Conservation (phyloP, 2,329 filamentous ascomycete species). For the Aureobasidium sp. region DNA sequence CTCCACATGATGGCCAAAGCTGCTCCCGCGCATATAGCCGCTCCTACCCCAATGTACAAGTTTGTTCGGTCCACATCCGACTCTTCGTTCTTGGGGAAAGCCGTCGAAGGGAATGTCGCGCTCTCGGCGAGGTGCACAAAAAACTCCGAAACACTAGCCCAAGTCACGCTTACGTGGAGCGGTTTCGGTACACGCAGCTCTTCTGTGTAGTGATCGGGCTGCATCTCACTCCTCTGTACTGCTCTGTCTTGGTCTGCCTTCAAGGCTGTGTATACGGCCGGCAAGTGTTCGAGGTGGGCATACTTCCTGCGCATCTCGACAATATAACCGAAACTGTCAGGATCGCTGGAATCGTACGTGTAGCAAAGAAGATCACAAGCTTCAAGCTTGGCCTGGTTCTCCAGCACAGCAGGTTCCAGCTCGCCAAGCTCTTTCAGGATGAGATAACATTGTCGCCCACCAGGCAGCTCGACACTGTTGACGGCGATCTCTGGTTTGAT, state of each 20-base stretch:
- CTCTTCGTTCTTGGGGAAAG: conserved; percentile 84
- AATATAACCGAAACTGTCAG: conserved; percentile 90
- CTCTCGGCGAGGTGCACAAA: conserved; percentile 89
- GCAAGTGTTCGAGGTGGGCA: conserved; percentile 78
- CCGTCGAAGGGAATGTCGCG: conserved; percentile 80
- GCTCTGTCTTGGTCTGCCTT: conserved; percentile 96
- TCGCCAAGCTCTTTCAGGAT: conserved; percentile 94
- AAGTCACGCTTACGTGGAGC: conserved; percentile 88
- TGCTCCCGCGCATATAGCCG: conserved; percentile 52
- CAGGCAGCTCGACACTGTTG: conserved; percentile 91
- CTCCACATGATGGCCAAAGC: conserved; percentile 56
- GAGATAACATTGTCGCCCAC: conserved; percentile 93
- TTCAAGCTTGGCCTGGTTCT: conserved; percentile 84
- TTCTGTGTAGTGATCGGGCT: conserved; percentile 87
- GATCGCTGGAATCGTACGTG: conserved; percentile 93
- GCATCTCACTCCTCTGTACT: conserved; percentile 83
- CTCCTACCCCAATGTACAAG: conserved; percentile 77
- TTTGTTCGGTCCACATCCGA: conserved; percentile 76
- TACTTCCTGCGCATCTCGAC: conserved; percentile 71
- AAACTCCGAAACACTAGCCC: conserved; percentile 87
- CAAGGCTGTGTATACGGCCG: conserved; percentile 83
- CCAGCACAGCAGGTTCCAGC: conserved; percentile 87
- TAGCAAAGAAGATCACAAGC: conserved; percentile 93
- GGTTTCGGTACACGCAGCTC: conserved; percentile 82
- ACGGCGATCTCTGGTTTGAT: conserved; percentile 92